Conservation (phyloP, 257 asterid species). For the Rubia yunnanensis region DNA sequence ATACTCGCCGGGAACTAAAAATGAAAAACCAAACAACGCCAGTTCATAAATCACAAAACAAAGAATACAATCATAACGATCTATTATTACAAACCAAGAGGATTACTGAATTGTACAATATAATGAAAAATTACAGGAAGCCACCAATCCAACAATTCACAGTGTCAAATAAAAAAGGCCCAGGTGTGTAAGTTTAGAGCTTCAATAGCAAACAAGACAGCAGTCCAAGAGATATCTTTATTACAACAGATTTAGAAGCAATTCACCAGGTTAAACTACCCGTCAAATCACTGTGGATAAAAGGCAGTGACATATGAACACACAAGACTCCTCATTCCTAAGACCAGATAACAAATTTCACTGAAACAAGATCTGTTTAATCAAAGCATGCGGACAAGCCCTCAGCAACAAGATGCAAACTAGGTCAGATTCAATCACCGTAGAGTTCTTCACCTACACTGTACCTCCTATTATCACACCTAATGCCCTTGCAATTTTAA, state of each 20-base stretch:
- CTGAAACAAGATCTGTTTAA: not conserved
- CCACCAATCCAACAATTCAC: not conserved
- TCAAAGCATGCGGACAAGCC: not conserved
- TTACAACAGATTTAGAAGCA: not conserved
- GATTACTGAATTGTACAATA: not conserved
- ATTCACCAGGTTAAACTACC: not conserved
- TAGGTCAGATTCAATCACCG: not conserved
- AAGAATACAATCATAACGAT: not conserved
- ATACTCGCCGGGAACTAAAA: constrained; percentile 81
- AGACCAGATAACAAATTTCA: not conserved
- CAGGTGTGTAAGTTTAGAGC: not conserved
- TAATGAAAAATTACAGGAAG: not conserved
- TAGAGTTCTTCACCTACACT: not conserved
- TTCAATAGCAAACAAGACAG: not conserved
- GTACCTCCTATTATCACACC: not conserved
- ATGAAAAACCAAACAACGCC: constrained; percentile 23
- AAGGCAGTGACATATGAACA: not conserved
- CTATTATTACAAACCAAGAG: not conserved
- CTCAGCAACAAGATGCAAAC: not conserved
- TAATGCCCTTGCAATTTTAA: not conserved
- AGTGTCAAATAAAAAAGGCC: not conserved
- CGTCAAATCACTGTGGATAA: not conserved
- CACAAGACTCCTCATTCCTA: not conserved
- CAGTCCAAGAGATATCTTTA: not conserved
- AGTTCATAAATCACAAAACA: not conserved